Evolutionary conservation across 176 grass and related monocot genomes (phyloP).

Genomic region (Typha latifolia): DNA sequence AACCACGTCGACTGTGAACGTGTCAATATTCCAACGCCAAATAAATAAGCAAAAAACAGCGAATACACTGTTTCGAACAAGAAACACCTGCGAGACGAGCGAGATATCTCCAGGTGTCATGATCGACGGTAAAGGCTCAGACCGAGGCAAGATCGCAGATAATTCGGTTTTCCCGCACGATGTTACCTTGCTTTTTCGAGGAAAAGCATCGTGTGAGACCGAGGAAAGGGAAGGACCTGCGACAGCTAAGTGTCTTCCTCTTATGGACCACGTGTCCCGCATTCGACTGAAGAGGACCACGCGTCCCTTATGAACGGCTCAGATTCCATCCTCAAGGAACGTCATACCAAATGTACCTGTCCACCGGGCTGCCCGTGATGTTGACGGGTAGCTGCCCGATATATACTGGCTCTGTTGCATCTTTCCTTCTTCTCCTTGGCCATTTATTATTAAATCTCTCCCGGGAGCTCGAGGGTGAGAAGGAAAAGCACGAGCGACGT

Average conservation of each 20-base stretch:
- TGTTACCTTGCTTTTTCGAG: neutral
- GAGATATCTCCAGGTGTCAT: too few species aligned
- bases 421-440: neutral
- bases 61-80: too few species aligned
- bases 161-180: too few species aligned
- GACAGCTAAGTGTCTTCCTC: neutral
- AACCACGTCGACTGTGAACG: too few species aligned
- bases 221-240: neutral
- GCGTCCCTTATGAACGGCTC: neutral
- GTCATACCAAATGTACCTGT: neutral
- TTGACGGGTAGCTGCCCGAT: neutral
- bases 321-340: neutral
- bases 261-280: neutral
- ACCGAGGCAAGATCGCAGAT: too few species aligned
- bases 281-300: neutral
- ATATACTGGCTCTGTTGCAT: neutral
- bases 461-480: neutral
- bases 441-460: too few species aligned
- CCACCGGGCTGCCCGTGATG: neutral
- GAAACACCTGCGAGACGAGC: too few species aligned
- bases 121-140: too few species aligned
- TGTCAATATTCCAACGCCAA: too few species aligned
- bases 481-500: neutral
- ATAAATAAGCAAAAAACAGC: too few species aligned
- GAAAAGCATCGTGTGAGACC: neutral